Conservation (phyloP, 768 basidiomycete genomes). For the Boletus rex-veris region DNA sequence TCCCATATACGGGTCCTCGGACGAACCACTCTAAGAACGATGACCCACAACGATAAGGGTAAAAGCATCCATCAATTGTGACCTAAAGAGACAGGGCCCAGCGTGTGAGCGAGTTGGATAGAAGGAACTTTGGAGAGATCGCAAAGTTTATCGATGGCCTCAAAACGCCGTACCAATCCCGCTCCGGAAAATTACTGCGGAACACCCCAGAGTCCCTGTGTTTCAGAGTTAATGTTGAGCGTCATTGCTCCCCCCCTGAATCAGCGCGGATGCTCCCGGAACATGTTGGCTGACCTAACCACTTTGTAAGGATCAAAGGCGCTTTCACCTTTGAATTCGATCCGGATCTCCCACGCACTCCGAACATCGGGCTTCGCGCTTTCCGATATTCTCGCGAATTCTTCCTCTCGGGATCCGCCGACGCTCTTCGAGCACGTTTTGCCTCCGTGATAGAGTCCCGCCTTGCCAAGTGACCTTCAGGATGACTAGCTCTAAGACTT, state of each 20-base stretch:
- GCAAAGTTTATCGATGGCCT: background rate
- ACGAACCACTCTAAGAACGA: too few species aligned
- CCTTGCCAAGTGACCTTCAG: background rate
- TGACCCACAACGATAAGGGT: too few species aligned
- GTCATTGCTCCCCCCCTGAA: too few species aligned
- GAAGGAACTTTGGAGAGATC: background rate
- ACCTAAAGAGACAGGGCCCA: background rate
- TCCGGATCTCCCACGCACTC: background rate
- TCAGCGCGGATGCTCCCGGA: background rate
- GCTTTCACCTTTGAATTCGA: background rate
- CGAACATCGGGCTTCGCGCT: slow-evolving; percentile 1
- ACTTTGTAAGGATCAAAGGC: too few species aligned
- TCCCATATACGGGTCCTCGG: too few species aligned
- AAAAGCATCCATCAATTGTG: background rate
- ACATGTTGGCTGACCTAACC: too few species aligned
- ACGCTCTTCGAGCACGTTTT: background rate
- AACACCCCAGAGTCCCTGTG: background rate
- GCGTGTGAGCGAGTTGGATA: background rate
- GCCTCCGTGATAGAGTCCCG: background rate
- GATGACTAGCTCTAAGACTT: background rate
- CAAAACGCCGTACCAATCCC: background rate
- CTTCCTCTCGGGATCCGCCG: slow-evolving; percentile 3
- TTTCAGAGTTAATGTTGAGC: background rate
- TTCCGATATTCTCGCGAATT: background rate
- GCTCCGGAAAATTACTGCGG: background rate